These are phyloP conservation scores for Candida orba DNA, from an alignment of 805 yeast species.

Conservation along the genomic window DNA sequence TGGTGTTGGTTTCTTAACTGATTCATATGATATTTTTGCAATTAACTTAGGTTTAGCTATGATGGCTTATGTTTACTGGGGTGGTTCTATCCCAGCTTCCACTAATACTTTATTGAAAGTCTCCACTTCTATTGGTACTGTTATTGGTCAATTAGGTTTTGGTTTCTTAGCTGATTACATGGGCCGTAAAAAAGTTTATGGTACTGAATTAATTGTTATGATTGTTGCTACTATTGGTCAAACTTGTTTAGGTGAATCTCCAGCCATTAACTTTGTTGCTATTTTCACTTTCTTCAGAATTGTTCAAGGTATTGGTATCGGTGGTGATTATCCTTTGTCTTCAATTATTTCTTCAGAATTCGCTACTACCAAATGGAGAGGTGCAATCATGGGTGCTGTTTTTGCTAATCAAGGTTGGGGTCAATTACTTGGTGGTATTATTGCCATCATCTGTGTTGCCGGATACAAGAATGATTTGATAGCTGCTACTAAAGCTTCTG, in stretches of 20 bases:
- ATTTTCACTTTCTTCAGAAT: constrained; percentile 73
- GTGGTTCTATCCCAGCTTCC: constrained; percentile 54
- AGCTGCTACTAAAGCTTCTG: constrained; percentile 43
- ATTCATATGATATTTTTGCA: constrained; percentile 88
- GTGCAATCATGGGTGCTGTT: constrained; percentile 95
- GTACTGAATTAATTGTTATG: constrained; percentile 79
- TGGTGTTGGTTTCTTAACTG: constrained; percentile 91
- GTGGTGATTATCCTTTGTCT: constrained; percentile 94
- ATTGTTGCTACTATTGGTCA: constrained; percentile 74
- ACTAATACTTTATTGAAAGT: constrained; percentile 74
- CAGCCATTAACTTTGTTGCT: constrained; percentile 68
- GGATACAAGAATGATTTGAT: constrained; percentile 63
- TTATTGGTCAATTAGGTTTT: constrained; percentile 81
- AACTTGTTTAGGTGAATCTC: constrained; percentile 63
- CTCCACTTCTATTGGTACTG: constrained; percentile 91
- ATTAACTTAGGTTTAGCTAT: constrained; percentile 76
- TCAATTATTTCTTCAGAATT: constrained; percentile 92
- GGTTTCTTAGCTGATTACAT: constrained; percentile 75
- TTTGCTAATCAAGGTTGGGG: constrained; percentile 98
- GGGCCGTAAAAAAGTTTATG: constrained; percentile 86
- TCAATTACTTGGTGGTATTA: constrained; percentile 81
- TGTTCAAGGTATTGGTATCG: constrained; percentile 91
- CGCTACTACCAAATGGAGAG: constrained; percentile 94
- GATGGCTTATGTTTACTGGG: constrained; percentile 75
- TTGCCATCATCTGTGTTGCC: constrained; percentile 68